Conservation (phyloP, 352 stramenopile genomes). For the Phytopythium sindhum region DNA sequence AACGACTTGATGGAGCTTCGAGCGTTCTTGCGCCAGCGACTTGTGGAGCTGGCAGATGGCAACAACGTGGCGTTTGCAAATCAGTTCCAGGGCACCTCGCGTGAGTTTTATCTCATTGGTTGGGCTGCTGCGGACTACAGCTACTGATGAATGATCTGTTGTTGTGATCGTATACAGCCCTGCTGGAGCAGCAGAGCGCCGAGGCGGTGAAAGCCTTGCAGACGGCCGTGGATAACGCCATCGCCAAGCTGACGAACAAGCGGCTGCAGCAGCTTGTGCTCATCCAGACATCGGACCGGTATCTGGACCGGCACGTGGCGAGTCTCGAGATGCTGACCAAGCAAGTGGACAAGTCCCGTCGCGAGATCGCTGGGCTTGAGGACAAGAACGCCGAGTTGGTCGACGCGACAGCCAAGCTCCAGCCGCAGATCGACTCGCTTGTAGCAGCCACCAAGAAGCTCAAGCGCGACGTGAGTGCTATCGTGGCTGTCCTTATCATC, state of each 20-base stretch:
- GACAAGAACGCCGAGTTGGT: slow-evolving; percentile 75
- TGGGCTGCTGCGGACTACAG: neutral
- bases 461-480: slow-evolving; percentile 51
- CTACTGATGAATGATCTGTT: slow-evolving; percentile 9
- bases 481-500: neutral
- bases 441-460: slow-evolving; percentile 56
- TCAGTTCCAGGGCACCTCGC: slow-evolving; percentile 63
- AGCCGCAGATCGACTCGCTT: slow-evolving; percentile 55
- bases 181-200: slow-evolving; percentile 66
- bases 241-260: slow-evolving; percentile 57
- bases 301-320: slow-evolving; percentile 66
- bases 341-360: slow-evolving; percentile 68
- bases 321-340: slow-evolving; percentile 69
- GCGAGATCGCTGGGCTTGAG: slow-evolving; percentile 58
- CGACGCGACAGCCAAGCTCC: slow-evolving; percentile 44
- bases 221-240: slow-evolving; percentile 31
- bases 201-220: slow-evolving; percentile 42
- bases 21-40: slow-evolving; percentile 56
- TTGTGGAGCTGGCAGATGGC: slow-evolving; percentile 37
- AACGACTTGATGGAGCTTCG: slow-evolving; percentile 79
- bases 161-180: slow-evolving; percentile 20
- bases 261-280: slow-evolving; percentile 72
- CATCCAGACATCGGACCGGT: slow-evolving; percentile 70
- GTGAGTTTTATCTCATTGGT: slow-evolving; percentile 21
- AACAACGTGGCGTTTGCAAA: slow-evolving; percentile 65